phyloP scores from a whole-genome alignment of 192 early-diverging fungal species.

The Podila verticillata region DNA sequence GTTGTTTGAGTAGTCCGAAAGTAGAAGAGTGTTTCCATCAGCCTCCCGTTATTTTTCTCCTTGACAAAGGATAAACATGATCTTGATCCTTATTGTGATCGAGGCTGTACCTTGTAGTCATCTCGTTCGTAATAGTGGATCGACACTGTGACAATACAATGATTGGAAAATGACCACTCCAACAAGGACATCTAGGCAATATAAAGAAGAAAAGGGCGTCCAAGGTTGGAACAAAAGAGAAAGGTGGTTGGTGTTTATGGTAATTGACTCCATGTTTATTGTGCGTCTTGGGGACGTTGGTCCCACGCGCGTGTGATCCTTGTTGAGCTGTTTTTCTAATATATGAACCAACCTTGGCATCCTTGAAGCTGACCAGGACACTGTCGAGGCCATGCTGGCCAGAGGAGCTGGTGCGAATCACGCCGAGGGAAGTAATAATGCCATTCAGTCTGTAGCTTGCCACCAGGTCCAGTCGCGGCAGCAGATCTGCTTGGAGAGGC shows the following conservation, averaged over 20 bases:
- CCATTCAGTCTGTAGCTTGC: conserved; percentile 74
- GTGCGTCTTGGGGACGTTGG: not conserved
- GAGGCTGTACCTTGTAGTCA: conserved; percentile 71
- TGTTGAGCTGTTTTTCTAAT: not conserved
- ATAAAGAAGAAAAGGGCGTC: conserved; percentile 1
- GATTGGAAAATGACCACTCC: conserved; percentile 79
- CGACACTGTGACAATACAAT: conserved; percentile 89
- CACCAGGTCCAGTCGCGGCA: conserved; percentile 67
- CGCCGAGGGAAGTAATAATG: conserved; percentile 74
- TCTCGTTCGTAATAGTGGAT: conserved; percentile 98
- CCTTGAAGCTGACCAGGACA: conserved; percentile 79
- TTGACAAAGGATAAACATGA: not conserved
- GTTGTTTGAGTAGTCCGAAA: not conserved
- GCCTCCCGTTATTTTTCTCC: not conserved
- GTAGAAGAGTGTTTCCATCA: not conserved
- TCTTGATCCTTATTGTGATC: not conserved
- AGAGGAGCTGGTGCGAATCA: conserved; percentile 70
- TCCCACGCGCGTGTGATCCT: not conserved
- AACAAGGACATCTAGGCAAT: conserved; percentile 87
- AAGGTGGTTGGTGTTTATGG: conserved; percentile 9
- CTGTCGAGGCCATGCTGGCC: conserved; percentile 76
- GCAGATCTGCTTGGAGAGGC: conserved; percentile 53
- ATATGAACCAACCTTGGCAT: conserved; percentile 79
- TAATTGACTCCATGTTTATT: conserved; percentile 5
- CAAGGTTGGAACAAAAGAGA: not conserved